Base-by-base conservation (phyloP, 805 yeast genomes). In the Yarrowia porcina region DNA sequence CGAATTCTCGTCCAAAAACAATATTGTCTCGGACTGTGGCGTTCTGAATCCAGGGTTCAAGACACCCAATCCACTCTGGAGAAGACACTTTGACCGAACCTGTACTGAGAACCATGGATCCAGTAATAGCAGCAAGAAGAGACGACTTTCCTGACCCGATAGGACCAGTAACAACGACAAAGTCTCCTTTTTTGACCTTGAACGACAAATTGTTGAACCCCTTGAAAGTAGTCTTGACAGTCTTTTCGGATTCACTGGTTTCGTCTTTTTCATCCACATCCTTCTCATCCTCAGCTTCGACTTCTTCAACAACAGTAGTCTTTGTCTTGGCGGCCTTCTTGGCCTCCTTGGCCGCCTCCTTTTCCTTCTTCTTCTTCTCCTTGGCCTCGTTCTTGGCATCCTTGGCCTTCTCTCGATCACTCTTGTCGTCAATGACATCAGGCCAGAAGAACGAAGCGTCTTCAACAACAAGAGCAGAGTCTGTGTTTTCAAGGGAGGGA, bases 141-240 rank as follows among this genome's bases (percentile, higher is more conserved):
- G 94, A 87, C 0, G 92, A 78, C 71, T 90, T 90, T 64, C 97
- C 96, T 3, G 90, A 80, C 2, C 96, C 96, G 69, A 90, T 88
- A 0, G 86, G 74, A 15, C 97, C 97, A 0, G 93, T 88, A 25
- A 89, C 79, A 64, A 88, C 87, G 8, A 90, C 75, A 59, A 91
- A 83, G 70, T 89, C 96, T 21, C 89, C 88, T 63, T 81, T 82
- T 44, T 77, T 73, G 49, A 90, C 76, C 1, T 73, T 70, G 20
- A 90, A 72, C 66, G 84, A 77, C 64, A 90, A 72, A 69, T 86
- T 67, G 44, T 67, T 64, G 70, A 85, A 69, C 68, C 89, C 80
- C 50, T 79, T 65, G 70, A 78, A 78, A 15, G 36, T 38, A 9
- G 47, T 33, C 11, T 52, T 52, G 18, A 18, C 30, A 3, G 60